phyloP scores from a whole-genome alignment of 352 stramenopile genomes.

The Globisporangium okanoganense region DNA sequence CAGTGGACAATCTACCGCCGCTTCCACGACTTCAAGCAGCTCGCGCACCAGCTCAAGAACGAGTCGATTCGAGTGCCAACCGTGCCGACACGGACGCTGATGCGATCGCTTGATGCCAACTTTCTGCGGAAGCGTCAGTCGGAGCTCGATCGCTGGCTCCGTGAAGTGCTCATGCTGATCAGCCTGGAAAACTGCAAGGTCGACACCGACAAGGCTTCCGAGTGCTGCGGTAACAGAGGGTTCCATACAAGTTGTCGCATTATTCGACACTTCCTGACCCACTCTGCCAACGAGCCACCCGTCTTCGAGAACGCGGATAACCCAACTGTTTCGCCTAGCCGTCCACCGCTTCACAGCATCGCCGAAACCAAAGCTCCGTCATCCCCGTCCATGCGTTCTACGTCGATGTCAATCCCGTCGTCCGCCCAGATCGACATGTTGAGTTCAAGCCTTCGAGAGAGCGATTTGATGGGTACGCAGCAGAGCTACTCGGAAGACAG shows the following conservation, averaged over 20 bases:
- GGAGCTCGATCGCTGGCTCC: slow-evolving; percentile 81
- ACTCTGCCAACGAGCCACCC: slow-evolving; percentile 71
- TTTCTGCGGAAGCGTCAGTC: slow-evolving; percentile 84
- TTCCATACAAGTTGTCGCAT: slow-evolving; percentile 64
- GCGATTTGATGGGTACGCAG: slow-evolving; percentile 32
- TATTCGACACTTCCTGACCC: slow-evolving; percentile 71
- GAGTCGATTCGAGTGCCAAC: slow-evolving; percentile 71
- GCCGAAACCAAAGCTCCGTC: slow-evolving; percentile 39
- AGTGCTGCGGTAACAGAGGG: slow-evolving; percentile 67
- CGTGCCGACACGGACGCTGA: slow-evolving; percentile 73
- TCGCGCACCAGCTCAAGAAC: slow-evolving; percentile 79
- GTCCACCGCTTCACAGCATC: slow-evolving; percentile 41
- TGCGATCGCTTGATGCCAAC: slow-evolving; percentile 75
- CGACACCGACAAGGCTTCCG: slow-evolving; percentile 48
- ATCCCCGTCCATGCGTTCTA: slow-evolving; percentile 11
- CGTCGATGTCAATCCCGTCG: slow-evolving; percentile 16
- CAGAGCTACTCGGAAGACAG: slow-evolving; percentile 4
- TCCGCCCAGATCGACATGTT: slow-evolving; percentile 37
- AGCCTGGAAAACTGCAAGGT: slow-evolving; percentile 78
- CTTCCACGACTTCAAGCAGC: slow-evolving; percentile 85
- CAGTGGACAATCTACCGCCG: slow-evolving; percentile 85
- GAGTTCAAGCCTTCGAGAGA: slow-evolving; percentile 38
- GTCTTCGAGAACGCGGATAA: slow-evolving; percentile 55
- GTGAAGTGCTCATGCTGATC: slow-evolving; percentile 78
- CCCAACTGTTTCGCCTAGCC: slow-evolving; percentile 6